Percentiles rank a stretch among this genome's conserved stretches.
Conservation (phyloP, 768 basidiomycete species). For the Antrodiella citrinella region DNA sequence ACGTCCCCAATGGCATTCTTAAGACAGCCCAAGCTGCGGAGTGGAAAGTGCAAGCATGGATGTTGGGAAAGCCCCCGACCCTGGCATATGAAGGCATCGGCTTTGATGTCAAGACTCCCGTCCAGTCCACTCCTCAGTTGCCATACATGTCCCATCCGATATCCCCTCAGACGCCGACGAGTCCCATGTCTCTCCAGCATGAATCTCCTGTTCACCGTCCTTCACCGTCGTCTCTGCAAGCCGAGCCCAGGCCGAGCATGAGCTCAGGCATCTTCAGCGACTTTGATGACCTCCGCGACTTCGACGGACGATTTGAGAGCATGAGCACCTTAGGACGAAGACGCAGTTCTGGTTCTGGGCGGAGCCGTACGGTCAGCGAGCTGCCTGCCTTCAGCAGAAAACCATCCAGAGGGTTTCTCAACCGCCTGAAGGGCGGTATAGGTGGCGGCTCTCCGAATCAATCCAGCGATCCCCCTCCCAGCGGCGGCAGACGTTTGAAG, state of each 20-base stretch:
- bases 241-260: constrained; percentile 57
- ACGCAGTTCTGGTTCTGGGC: constrained; percentile 22
- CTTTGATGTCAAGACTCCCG: constrained; percentile 42
- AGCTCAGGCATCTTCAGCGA: constrained; percentile 72
- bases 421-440: constrained; percentile 44
- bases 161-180: constrained; percentile 13
- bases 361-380: constrained; percentile 26
- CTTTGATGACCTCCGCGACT: constrained; percentile 82
- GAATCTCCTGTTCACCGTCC: not conserved
- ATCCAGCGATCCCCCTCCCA: constrained; percentile 33
- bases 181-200: not conserved
- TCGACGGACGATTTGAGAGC: constrained; percentile 81
- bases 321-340: constrained; percentile 57
- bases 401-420: constrained; percentile 59
- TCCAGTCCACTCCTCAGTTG: constrained; percentile 14
- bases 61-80: constrained; percentile 91
- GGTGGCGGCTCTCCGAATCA: constrained; percentile 32
- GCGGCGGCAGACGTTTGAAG: constrained; percentile 51
- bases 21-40: constrained; percentile 96
- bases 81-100: constrained; percentile 82
- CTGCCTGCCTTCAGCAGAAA: constrained; percentile 38
- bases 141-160: constrained; percentile 20
- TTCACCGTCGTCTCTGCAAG: constrained; percentile 25
- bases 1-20: constrained; percentile 86
- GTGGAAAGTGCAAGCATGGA: constrained; percentile 96